Base-by-base conservation (phyloP, 495 filamentous ascomycete species). In the Lophium mytilinum region DNA sequence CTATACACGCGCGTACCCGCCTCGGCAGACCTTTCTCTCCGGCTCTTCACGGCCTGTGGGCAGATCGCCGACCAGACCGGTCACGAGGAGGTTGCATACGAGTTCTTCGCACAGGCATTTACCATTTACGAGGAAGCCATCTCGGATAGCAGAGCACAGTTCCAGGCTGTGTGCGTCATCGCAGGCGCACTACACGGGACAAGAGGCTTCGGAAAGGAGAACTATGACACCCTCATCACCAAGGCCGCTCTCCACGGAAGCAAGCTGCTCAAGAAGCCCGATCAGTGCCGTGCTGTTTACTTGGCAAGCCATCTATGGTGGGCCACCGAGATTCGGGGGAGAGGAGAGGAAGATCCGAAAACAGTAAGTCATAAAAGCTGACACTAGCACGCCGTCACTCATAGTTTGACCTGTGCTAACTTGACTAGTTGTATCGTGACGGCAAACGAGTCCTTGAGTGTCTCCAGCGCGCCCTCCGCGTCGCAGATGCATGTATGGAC, bases 401-500 rank as follows among this genome's bases (percentile, higher is more conserved):
- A 60, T 57, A n/a, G 10, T 15, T 18, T 24, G 42, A 30, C 18
- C 54, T 55, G 40, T 67, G 74, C 74, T 56, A n/a, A 10, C 19
- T 52, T 18, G 12, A 33, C 24, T 62, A 95, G 88, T 81, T 96
- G 37, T 97, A 97, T 71, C 92, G 92, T 41, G 93, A 98, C 63
- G 94, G 94, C 14, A 97, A 97, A 72, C 83, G 93, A 36, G 93
- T 98, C 7, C 79, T 98, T 12, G 93, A 98, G 70, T 98, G 93
- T 68, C 77, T 98, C 14, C 93, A 97, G 70, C 87, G 93, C 53
- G 94, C 93, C 17, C 83, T 97, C 18, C 87, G 93, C 49, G 93
- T 98, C 8, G 93, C 93, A 1, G 93, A 98, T 71, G 93, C 93
- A 6, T 98, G 93, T 73, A 98, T 98, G 93, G 93, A 98, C 71